phyloP scores from a whole-genome alignment of 352 stramenopile genomes.

The Phytophthora sp. region DNA sequence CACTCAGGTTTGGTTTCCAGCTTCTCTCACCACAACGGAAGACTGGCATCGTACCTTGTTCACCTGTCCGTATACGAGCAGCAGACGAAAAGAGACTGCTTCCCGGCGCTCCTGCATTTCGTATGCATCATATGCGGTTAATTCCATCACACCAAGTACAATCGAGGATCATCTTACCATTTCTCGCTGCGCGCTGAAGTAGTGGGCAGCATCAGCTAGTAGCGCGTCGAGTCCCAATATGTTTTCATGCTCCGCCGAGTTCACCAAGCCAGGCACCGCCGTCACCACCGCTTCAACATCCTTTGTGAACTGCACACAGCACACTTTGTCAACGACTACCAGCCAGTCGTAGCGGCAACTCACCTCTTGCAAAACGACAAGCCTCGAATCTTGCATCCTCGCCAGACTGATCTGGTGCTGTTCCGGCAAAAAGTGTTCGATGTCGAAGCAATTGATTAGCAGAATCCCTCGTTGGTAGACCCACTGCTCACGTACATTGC shows the following conservation, averaged over 20 bases:
- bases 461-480: too few relatives aligned
- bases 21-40: too few relatives aligned
- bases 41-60: conserved; percentile 33
- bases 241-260: conserved; percentile 5
- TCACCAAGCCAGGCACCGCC: conserved; percentile 24
- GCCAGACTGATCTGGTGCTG: conserved; percentile 55
- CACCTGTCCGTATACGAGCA: conserved; percentile 40
- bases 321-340: neutral
- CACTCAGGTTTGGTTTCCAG: neutral
- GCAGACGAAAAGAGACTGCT: conserved; percentile 32
- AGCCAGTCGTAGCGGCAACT: too few relatives aligned
- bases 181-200: conserved; percentile 35
- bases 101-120: conserved; percentile 17
- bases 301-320: conserved; percentile 43
- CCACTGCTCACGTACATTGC: conserved; percentile 26
- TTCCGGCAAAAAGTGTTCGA: neutral
- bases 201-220: conserved; percentile 33
- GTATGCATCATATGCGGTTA: neutral
- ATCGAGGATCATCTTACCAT: too few relatives aligned
- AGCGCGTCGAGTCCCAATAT: conserved; percentile 40
- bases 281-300: conserved; percentile 26
- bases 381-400: conserved; percentile 17
- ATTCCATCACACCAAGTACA: too few relatives aligned
- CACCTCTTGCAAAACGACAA: conserved; percentile 49
- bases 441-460: too few relatives aligned